phyloP scores from a whole-genome alignment of 2,329 filamentous ascomycete species.

The Chaetomium strumarium region DNA sequence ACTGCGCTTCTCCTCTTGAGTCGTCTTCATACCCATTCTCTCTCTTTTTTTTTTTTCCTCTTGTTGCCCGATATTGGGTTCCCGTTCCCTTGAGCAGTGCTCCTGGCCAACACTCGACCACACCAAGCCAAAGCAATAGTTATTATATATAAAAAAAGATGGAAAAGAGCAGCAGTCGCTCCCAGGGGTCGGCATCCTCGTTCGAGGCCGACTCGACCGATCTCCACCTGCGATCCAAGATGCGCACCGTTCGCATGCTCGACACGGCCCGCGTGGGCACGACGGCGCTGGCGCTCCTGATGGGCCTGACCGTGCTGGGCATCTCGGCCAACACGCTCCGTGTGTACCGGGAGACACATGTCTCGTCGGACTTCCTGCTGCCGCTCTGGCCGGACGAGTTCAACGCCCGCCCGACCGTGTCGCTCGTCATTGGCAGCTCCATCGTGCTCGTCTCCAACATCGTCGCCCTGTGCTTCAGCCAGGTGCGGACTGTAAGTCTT shows the following conservation, averaged over 20 bases:
- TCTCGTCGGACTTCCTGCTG: slow-evolving; percentile 42
- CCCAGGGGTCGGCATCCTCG: slow-evolving; percentile 36
- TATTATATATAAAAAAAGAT: slow-evolving; percentile 16
- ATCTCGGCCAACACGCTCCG: slow-evolving; percentile 48
- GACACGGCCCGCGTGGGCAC: slow-evolving; percentile 43
- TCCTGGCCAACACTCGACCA: background rate
- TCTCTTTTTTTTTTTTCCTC: background rate
- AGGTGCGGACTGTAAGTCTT: slow-evolving; percentile 43
- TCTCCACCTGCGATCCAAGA: slow-evolving; percentile 33
- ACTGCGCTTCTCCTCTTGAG: slow-evolving; percentile 1
- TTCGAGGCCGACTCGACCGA: slow-evolving; percentile 44
- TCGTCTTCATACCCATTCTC: slow-evolving; percentile 5
- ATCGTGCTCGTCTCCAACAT: slow-evolving; percentile 45
- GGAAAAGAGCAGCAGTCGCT: slow-evolving; percentile 20
- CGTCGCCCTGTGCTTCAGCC: slow-evolving; percentile 43
- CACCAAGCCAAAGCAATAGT: background rate
- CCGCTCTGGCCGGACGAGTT: slow-evolving; percentile 54
- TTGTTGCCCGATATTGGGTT: background rate
- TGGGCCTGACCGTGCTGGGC: slow-evolving; percentile 47
- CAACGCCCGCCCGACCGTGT: slow-evolving; percentile 50
- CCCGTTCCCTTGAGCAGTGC: slow-evolving; percentile 9
- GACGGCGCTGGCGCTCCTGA: slow-evolving; percentile 45
- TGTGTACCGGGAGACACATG: slow-evolving; percentile 50
- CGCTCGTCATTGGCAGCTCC: slow-evolving; percentile 46
- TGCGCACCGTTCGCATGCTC: slow-evolving; percentile 35